phyloP scores from a whole-genome alignment of 352 stramenopile genomes.

The Blastocystis sp. region DNA sequence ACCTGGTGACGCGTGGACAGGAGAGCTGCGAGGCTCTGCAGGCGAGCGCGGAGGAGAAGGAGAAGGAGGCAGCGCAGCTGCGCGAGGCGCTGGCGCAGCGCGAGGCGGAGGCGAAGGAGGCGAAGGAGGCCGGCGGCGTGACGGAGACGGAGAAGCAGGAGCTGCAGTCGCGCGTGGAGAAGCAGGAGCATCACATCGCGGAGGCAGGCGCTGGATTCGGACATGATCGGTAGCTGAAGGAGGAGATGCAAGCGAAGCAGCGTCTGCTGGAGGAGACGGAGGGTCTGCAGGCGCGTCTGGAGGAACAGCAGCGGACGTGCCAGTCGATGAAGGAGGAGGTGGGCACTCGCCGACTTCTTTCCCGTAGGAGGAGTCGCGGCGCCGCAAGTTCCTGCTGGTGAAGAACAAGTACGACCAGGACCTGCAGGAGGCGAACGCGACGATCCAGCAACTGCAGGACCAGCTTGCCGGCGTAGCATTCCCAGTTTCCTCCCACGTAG shows the following conservation, averaged over 20 bases:
- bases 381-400: conserved; percentile 30
- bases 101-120: neutral
- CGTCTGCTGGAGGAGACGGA: neutral
- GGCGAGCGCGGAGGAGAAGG: neutral
- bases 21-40: conserved; percentile 7
- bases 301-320: neutral
- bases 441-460: neutral
- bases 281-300: neutral
- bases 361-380: conserved; percentile 2
- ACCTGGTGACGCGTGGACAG: neutral
- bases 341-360: neutral
- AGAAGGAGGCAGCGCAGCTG: neutral
- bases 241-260: neutral
- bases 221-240: neutral
- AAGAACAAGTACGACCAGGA: conserved; percentile 43
- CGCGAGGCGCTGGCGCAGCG: neutral
- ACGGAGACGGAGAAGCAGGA: neutral
- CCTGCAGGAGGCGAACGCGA: neutral
- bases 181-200: neutral
- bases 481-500: too few relatives aligned
- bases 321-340: neutral
- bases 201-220: neutral
- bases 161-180: neutral
- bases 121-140: neutral
- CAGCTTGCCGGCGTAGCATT: too few relatives aligned